Conservation (phyloP, 345 rosid species). For the Moricandia moricandioides region DNA sequence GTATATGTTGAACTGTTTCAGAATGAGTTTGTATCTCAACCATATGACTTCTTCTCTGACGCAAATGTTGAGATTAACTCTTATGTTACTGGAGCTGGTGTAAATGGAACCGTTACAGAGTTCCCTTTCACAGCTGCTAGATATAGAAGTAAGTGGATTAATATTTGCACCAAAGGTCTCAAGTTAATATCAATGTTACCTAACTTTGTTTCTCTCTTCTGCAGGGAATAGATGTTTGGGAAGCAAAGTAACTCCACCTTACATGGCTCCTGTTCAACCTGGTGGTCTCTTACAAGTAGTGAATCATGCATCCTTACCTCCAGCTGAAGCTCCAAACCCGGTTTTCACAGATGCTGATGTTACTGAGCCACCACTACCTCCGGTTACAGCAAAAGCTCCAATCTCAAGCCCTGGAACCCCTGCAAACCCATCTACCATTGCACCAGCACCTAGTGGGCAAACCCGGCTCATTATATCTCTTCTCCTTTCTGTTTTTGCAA, state of each 20-base stretch:
- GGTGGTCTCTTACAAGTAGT: constrained; percentile 44
- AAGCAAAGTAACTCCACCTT: constrained; percentile 25
- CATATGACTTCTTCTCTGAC: constrained; percentile 87
- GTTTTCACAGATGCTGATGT: constrained; percentile 56
- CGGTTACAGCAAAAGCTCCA: constrained; percentile 34
- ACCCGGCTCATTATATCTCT: constrained; percentile 38
- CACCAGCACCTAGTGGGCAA: constrained; percentile 47
- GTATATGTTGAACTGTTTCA: constrained; percentile 67
- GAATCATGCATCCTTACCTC: constrained; percentile 36
- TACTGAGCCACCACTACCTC: constrained; percentile 60
- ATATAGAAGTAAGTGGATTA: constrained; percentile 68
- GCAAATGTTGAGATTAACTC: constrained; percentile 74
- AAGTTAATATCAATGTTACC: background rate
- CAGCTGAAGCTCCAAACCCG: constrained; percentile 67
- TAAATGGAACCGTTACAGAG: constrained; percentile 73
- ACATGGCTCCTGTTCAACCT: constrained; percentile 59
- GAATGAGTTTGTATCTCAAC: constrained; percentile 89
- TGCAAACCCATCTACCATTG: constrained; percentile 27
- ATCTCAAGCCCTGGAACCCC: constrained; percentile 41
- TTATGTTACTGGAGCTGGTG: constrained; percentile 17
- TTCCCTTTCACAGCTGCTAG: constrained; percentile 71
- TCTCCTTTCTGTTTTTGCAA: constrained; percentile 43
- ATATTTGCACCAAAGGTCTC: constrained; percentile 11
- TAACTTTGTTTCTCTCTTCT: constrained; percentile 20
- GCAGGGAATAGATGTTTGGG: constrained; percentile 64